Evolutionary conservation across 306 rosid species (phyloP).

Genomic region (Pterocarpus macrocarpus): DNA sequence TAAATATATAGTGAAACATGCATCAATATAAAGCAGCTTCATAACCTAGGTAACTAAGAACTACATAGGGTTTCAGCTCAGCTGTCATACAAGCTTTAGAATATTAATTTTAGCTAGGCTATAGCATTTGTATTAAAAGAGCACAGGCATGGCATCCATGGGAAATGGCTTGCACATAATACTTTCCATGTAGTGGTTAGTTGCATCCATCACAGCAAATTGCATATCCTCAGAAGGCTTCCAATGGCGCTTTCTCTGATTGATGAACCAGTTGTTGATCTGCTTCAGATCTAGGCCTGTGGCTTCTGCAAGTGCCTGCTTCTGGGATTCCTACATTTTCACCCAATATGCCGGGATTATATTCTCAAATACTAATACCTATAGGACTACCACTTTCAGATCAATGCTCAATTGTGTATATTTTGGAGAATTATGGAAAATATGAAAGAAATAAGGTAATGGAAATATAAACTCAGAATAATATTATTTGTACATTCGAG

Average conservation of each 20-base stretch:
- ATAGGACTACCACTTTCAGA: too few species aligned
- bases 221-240: constrained; percentile 99
- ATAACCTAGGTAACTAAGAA: background rate
- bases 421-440: too few species aligned
- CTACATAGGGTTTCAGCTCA: constrained; percentile 39
- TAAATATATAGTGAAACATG: constrained; percentile 12
- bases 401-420: too few species aligned
- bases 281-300: constrained; percentile 97
- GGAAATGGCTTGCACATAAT: constrained; percentile 85
- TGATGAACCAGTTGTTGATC: constrained; percentile 97
- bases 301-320: constrained; percentile 86
- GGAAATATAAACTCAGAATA: too few species aligned
- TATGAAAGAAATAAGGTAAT: too few species aligned
- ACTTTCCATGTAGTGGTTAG: constrained; percentile 82
- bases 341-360: too few species aligned
- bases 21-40: constrained; percentile 34
- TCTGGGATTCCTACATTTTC: constrained; percentile 76
- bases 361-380: too few species aligned
- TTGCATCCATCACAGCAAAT: constrained; percentile 92
- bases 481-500: too few species aligned
- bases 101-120: background rate
- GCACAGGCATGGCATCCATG: constrained; percentile 67
- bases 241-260: constrained; percentile 96
- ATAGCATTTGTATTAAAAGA: constrained; percentile 42
- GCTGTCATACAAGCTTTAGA: background rate